Evolutionary conservation across 306 rosid genomes (phyloP), one percentile per base, ranked within the genome.

Genomic region (Dicorynia guianensis): DNA sequence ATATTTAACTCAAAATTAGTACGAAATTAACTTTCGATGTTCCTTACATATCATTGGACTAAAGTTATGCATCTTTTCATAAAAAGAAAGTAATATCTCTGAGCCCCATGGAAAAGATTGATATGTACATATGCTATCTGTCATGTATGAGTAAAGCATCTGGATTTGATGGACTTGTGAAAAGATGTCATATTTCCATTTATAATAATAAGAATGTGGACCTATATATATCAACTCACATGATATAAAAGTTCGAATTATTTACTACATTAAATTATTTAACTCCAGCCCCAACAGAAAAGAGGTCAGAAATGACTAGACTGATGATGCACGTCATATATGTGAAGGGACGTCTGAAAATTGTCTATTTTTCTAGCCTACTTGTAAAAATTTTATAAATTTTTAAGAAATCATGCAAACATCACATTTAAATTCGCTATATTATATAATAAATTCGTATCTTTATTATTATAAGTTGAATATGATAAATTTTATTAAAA

Each of bases 271-370:
- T 3, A 11, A 42, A 63, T 42, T 18, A 17, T 62, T 38, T 14
- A 40, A 4, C 5, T 12, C 20, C 11, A 2, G 2, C 2, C 25
- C 3, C 11, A 50, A 52, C 34, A 9, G n/a, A 50, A 50, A 77
- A 39, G 15, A 25, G 64, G 61, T 60, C 20, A 69, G 65, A 78
- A 40, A 49, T 36, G 62, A 50, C 49, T 50, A 20, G 11, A 35
- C 43, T 78, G 71, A 78, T 49, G 42, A 50, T 61, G 17, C 71
- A 8, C 69, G 70, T 40, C 76, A 61, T 74, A 38, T 69, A 63
- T 63, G 36, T 81, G 77, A 81, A 75, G 53, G 69, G 81, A 62
- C 77, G 42, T 46, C 9, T 55, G 72, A 69, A 53, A 61, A 3
- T 50, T 71, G 30, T 55, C 13, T 36, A n/a, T n/a, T 8, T 13